Percentiles rank a stretch among this genome's conserved stretches.
Conservation (phyloP, 352 stramenopile species). For the Hyphochytrium catenoides region DNA sequence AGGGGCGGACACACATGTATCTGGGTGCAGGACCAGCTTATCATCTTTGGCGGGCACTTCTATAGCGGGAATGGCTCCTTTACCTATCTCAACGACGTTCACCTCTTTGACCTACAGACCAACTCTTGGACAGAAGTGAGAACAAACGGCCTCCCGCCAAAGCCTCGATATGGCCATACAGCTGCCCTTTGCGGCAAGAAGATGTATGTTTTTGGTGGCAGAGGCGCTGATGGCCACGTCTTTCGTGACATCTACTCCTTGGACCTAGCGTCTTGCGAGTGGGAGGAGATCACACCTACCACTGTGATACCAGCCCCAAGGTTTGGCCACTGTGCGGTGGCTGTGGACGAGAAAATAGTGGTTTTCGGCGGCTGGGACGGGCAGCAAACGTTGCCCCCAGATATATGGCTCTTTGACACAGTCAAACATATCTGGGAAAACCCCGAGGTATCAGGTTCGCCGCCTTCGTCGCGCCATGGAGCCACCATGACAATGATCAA, state of each 20-base stretch:
- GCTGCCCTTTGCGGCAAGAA: constrained; percentile 33
- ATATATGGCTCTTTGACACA: constrained; percentile 43
- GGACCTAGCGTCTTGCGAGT: constrained; percentile 45
- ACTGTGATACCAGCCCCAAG: constrained; percentile 38
- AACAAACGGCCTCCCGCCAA: constrained; percentile 16
- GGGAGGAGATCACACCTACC: constrained; percentile 58
- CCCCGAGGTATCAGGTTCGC: constrained; percentile 27
- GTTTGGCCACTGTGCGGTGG: constrained; percentile 31
- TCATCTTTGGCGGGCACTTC: constrained; percentile 67
- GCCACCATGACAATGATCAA: constrained; percentile 28
- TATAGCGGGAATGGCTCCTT: constrained; percentile 56
- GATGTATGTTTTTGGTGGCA: constrained; percentile 53
- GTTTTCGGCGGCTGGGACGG: constrained; percentile 67
- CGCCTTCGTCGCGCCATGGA: constrained; percentile 36
- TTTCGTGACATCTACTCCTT: constrained; percentile 69
- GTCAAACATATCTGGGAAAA: constrained; percentile 38
- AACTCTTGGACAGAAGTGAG: constrained; percentile 39
- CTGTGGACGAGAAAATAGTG: constrained; percentile 36
- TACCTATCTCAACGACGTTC: constrained; percentile 68
- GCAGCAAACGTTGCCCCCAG: constrained; percentile 28
- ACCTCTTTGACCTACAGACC: constrained; percentile 50
- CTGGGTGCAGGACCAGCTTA: constrained; percentile 41
- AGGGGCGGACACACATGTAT: constrained; percentile 37
- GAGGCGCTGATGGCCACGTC: constrained; percentile 16
- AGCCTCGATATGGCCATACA: constrained; percentile 58